Evolutionary conservation across 108 stramenopile species (phyloP), one percentile per base, ranked within the genome.

Genomic region (Epithemia pelagica): DNA sequence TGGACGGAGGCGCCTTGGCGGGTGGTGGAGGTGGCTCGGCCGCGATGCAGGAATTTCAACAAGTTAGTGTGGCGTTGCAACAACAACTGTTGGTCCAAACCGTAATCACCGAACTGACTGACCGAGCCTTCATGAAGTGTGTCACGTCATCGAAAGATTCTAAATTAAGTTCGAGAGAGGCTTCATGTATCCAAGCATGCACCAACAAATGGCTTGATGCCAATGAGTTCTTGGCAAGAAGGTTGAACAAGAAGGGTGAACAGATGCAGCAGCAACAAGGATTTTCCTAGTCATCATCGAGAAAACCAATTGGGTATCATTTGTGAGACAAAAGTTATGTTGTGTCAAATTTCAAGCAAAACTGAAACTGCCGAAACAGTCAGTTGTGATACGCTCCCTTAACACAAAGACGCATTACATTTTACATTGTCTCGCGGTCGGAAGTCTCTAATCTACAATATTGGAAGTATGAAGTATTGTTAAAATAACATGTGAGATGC

Each of bases 121-220:
- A 91, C 58, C 73, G 72, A 54, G 78, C 82, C 8, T 88, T 86
- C 60, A 84, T 84, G 63, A 87, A 85, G 66, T 91, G 90, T 62
- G 74, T 88, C 26, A 78, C 79, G n/a, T 75, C 72, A 33, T 79
- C 83, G 20, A 62, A 62, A 20, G 76, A 77, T 29, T 28, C 60
- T 0, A 78, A 84, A 51, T 71, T 91, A 52, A 79, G 61, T 23
- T 85, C 85, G 51, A 78, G 73, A 32, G 83, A 91, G 58, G 87
- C 71, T n/a, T 84, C 82, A 10, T 91, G 90, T 59, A 72, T 91
- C 33, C 71, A 85, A 61, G 75, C 87, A 24, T 75, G 80, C 19
- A 83, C 84, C 24, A 81, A 84, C 64, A 91, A 91, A 63, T 91
- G 90, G 90, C 67, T 91, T 63, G 90, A 91, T 80, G 79, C 90